phyloP scores from a whole-genome alignment of 257 asterid genomes.

The Jaltomata sinuosa region DNA sequence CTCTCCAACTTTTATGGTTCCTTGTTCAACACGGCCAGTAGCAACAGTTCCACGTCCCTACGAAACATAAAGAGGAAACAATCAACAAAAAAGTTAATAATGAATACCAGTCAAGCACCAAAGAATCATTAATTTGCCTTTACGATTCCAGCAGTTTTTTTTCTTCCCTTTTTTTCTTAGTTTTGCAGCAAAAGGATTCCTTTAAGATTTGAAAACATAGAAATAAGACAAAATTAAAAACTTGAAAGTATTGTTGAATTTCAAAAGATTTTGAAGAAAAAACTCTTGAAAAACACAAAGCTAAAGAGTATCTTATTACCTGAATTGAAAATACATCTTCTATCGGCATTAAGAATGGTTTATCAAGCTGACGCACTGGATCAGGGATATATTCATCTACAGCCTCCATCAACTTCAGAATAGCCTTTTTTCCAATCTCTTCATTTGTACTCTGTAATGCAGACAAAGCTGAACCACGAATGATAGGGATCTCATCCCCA shows the following conservation, averaged over 20 bases:
- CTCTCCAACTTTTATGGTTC: conserved; percentile 84
- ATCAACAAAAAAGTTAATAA: background rate
- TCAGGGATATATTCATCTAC: conserved; percentile 96
- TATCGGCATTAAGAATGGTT: conserved; percentile 93
- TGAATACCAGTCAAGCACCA: background rate
- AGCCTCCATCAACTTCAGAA: conserved; percentile 89
- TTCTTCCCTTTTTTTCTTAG: background rate
- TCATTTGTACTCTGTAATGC: conserved; percentile 91
- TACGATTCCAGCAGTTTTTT: background rate
- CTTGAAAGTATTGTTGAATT: background rate
- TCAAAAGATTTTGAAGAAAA: background rate
- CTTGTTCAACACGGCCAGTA: conserved; percentile 98
- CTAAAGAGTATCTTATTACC: conserved; percentile 26
- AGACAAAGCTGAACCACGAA: conserved; percentile 94
- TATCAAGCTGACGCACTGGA: conserved; percentile 87
- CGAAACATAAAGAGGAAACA: background rate
- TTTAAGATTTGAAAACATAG: background rate
- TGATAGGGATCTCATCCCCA: conserved; percentile 96
- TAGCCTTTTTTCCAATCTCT: conserved; percentile 80
- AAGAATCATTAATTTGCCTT: background rate
- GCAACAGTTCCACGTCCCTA: conserved; percentile 99
- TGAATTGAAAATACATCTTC: conserved; percentile 99
- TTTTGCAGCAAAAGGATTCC: background rate
- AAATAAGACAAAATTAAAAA: background rate
- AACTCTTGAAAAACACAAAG: background rate